A percentile compares a stretch with the other conserved stretches of the same genome.
phyloP scores from a whole-genome alignment of 345 rosid species.

The Corchorus capsularis region DNA sequence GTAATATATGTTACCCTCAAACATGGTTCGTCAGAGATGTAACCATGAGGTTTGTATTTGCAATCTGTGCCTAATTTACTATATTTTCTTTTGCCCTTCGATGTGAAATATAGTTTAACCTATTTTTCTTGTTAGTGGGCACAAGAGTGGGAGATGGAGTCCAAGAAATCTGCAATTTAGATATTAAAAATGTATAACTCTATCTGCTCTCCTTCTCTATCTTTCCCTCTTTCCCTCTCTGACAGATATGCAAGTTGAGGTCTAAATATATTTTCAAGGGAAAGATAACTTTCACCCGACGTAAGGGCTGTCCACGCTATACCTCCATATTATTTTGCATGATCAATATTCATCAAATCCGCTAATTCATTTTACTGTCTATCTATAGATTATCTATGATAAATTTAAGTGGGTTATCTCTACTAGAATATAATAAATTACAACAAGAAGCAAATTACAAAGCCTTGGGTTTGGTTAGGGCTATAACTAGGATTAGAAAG shows the following conservation, averaged over 20 bases:
- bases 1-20: neutral
- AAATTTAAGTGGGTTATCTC: constrained; percentile 6
- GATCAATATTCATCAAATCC: constrained; percentile 1
- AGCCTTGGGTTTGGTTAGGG: neutral
- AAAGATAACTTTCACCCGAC: neutral
- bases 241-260: neutral
- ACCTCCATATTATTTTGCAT: neutral
- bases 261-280: neutral
- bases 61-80: neutral
- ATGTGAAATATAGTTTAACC: constrained; percentile 23
- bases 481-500: neutral
- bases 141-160: constrained; percentile 40
- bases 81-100: neutral
- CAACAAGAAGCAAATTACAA: neutral
- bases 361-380: neutral
- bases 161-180: constrained; percentile 32
- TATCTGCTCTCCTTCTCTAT: constrained; percentile 35
- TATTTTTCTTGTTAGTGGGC: constrained; percentile 38
- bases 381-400: neutral
- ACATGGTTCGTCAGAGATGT: neutral
- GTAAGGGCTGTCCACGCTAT: neutral
- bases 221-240: constrained; percentile 2
- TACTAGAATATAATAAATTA: neutral
- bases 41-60: neutral
- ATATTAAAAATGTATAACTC: constrained; percentile 40